Evolutionary conservation across 2,329 filamentous ascomycete genomes (phyloP).

Genomic region (Xylariaceae sp.): DNA sequence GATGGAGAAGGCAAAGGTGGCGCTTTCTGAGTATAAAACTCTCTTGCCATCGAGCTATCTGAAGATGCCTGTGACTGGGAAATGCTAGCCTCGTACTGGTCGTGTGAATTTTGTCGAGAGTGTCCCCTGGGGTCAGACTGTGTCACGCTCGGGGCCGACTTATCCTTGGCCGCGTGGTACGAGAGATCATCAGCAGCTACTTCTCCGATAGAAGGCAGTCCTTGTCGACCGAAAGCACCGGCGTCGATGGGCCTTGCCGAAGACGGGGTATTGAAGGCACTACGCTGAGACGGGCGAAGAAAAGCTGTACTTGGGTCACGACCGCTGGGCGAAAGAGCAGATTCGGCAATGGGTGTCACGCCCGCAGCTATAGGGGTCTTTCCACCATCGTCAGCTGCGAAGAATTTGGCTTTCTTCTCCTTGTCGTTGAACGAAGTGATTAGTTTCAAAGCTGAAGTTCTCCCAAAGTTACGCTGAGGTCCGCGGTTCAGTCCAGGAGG

Average conservation of each 20-base stretch:
- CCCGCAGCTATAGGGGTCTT: conserved; percentile 74
- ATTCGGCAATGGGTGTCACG: conserved; percentile 83
- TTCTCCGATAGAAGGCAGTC: conserved; percentile 76
- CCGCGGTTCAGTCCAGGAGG: conserved; percentile 60
- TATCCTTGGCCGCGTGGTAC: conserved; percentile 30
- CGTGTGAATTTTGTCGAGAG: conserved; percentile 37
- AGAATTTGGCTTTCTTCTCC: conserved; percentile 59
- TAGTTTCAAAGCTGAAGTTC: conserved; percentile 79
- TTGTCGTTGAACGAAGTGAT: conserved; percentile 80
- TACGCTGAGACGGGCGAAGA: conserved; percentile 60
- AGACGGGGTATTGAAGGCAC: conserved; percentile 63
- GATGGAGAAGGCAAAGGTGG: conserved; percentile 63
- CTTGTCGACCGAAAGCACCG: conserved; percentile 54
- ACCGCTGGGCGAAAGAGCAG: conserved; percentile 65
- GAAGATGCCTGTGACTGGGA: conserved; percentile 61
- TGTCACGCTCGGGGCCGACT: conserved; percentile 23
- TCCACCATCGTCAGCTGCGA: conserved; percentile 50
- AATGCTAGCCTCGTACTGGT: conserved; percentile 40
- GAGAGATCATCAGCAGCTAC: conserved; percentile 40
- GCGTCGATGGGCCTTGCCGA: conserved; percentile 60
- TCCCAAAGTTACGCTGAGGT: conserved; percentile 61
- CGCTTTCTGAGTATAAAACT: conserved; percentile 40
- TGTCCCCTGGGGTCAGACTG: conserved; percentile 31
- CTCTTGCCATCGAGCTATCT: conserved; percentile 59
- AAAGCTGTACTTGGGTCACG: conserved; percentile 63